Evolutionary conservation across 2,329 filamentous ascomycete species (phyloP).

Genomic region (Ophiostoma piceae): DNA sequence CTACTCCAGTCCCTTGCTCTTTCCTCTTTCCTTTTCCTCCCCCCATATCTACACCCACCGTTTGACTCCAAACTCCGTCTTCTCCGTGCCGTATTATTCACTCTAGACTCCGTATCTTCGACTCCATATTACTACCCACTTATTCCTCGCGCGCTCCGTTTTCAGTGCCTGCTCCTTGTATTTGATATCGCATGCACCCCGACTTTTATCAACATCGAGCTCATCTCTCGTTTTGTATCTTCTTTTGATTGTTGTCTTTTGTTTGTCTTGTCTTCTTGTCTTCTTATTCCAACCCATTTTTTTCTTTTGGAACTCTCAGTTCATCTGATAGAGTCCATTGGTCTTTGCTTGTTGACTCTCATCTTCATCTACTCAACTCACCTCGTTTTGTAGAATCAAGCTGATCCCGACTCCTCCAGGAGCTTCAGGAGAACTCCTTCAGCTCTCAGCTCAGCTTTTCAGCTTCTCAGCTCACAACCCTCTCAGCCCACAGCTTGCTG

Average conservation of each 20-base stretch:
- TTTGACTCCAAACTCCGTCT: conserved; percentile 11
- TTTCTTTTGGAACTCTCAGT: background rate
- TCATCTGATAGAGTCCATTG: background rate
- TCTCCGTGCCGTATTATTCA: background rate
- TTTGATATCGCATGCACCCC: conserved; percentile 13
- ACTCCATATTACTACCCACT: background rate
- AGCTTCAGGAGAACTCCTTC: background rate
- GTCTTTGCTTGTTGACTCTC: background rate
- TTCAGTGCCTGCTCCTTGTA: background rate
- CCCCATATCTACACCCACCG: background rate
- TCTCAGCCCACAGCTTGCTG: background rate
- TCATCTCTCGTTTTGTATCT: background rate
- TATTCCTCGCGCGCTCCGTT: background rate
- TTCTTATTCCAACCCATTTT: background rate
- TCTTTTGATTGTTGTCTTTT: background rate
- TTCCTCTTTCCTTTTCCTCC: background rate
- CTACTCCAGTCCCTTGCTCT: background rate
- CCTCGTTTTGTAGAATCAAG: conserved; percentile 10
- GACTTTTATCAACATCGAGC: conserved; percentile 13
- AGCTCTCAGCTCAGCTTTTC: background rate
- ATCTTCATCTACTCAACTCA: background rate
- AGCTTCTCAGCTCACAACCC: background rate
- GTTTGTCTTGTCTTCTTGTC: background rate
- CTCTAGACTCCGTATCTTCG: conserved; percentile 3
- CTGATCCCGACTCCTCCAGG: background rate